Evolutionary conservation across 306 rosid species (phyloP).

Genomic region (Oemleria cerasiformis): DNA sequence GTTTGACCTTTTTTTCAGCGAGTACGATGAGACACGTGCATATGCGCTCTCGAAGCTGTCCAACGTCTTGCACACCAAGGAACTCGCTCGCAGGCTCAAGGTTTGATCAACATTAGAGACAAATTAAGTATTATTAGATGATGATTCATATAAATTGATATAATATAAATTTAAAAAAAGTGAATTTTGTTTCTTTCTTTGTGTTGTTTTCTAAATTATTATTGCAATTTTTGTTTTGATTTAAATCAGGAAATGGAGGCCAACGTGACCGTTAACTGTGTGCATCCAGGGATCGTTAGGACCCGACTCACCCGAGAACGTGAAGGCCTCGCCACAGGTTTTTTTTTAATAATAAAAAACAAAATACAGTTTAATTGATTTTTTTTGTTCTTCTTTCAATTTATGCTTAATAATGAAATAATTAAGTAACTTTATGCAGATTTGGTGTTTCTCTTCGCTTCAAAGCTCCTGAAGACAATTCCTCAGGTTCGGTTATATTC

Average conservation of each 20-base stretch:
- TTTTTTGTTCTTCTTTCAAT: no score
- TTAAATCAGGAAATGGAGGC: slow-evolving; percentile 65
- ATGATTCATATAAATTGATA: no score
- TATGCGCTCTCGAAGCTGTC: slow-evolving; percentile 99
- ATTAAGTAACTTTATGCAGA: slow-evolving; percentile 37
- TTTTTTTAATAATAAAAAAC: background rate
- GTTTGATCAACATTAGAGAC: slow-evolving; percentile 29
- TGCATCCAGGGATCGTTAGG: slow-evolving; percentile 87
- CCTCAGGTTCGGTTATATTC: slow-evolving; percentile 56
- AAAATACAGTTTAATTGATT: background rate
- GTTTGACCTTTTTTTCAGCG: slow-evolving; percentile 34
- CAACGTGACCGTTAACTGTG: slow-evolving; percentile 79
- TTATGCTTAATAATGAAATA: no score
- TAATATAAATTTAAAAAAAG: slow-evolving; percentile 4
- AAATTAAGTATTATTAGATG: background rate
- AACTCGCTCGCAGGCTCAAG: slow-evolving; percentile 73
- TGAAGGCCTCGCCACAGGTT: slow-evolving; percentile 82
- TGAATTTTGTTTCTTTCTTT: slow-evolving; percentile 35
- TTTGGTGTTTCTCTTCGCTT: slow-evolving; percentile 75
- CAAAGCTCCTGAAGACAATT: slow-evolving; percentile 81
- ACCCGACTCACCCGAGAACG: slow-evolving; percentile 95
- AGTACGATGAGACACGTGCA: slow-evolving; percentile 94
- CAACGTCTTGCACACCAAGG: slow-evolving; percentile 78
- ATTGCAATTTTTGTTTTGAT: background rate
- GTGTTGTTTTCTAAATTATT: background rate